Evolutionary conservation across 805 yeast species (phyloP).

Genomic region (Yarrowia hollandica): DNA sequence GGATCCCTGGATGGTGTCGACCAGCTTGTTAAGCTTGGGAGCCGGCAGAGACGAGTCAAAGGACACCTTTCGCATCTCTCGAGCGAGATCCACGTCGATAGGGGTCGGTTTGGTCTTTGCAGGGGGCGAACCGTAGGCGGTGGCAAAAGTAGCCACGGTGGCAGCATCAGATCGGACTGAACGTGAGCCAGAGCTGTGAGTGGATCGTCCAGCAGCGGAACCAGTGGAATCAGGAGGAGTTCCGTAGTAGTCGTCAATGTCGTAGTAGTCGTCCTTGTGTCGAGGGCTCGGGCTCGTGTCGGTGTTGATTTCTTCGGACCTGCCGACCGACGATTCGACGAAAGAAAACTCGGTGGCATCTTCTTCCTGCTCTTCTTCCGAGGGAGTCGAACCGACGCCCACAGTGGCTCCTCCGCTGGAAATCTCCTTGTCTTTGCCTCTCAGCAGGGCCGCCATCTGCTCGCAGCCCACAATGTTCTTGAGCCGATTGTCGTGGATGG

Average conservation of each 20-base stretch:
- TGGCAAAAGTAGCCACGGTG: background rate
- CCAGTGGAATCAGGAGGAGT: background rate
- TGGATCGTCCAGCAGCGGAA: background rate
- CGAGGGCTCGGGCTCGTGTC: too few species aligned
- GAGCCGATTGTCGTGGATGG: slow-evolving; percentile 22
- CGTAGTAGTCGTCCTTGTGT: slow-evolving; percentile 14
- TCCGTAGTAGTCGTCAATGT: slow-evolving; percentile 24
- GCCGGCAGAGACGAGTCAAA: slow-evolving; percentile 13
- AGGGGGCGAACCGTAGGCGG: background rate
- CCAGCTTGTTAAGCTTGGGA: slow-evolving; percentile 22
- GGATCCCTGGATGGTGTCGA: slow-evolving; percentile 3
- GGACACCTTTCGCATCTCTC: slow-evolving; percentile 15
- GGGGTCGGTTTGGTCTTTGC: slow-evolving; percentile 6
- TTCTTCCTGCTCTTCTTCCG: too few species aligned
- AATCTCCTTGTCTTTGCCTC: slow-evolving; percentile 21
- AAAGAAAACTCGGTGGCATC: slow-evolving; percentile 21
- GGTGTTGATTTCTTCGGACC: slow-evolving; percentile 4
- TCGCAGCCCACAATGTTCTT: slow-evolving; percentile 26
- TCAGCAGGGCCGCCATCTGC: background rate
- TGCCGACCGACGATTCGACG: slow-evolving; percentile 21
- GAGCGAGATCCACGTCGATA: slow-evolving; percentile 7
- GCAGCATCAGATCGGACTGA: background rate
- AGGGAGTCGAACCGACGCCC: background rate
- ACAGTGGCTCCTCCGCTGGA: slow-evolving; percentile 3
- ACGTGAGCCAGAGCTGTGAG: background rate